Base-by-base conservation (phyloP, 2,329 filamentous ascomycete genomes). In the Trichoderma harzianum region DNA sequence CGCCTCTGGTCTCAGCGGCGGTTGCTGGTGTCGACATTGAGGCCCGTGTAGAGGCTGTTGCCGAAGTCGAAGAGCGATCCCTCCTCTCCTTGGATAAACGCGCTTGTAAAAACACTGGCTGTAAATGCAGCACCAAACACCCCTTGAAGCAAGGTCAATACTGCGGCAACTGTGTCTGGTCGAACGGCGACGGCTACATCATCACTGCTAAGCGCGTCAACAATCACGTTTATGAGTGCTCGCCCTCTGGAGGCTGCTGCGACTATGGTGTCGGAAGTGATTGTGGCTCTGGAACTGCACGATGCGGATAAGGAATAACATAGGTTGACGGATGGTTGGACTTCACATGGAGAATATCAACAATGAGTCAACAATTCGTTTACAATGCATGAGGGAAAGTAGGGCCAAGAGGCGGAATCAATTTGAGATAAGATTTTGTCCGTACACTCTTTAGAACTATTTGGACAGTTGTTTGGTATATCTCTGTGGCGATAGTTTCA, bases 211-310 rank as follows among this genome's bases (percentile, higher is more conserved):
- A 67, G 32, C 64, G 64, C 7, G 51, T 67, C 12, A 67, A 67
- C 51, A 67, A 67, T 16, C 64, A 67, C 11, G 64, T 67, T 30
- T 67, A 67, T 21, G 64, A 67, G 24, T 67, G 64, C 28, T 58
- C 51, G 32, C 32, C 64, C 7, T 58, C 64, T 5, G 64, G 64
- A 30, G 24, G 24, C 5, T 67, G 64, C 51, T 67, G 64, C 34
- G 64, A 58, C 21, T 67, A 67, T 43, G 64, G 64, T 16, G 51
- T 16, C 10, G 64, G 32, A 16, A 32, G 64, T 36, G 64, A 67
- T 30, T 67, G 64, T 30, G 64, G 64, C 34, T 67, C 64, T 58
- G 64, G 64, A 26, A 67, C 64, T 67, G 64, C 64, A 34, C 64
- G 64, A 36, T 67, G 64, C 30, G 64, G 64, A n/a, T 67, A 58